Evolutionary conservation across 352 stramenopile genomes (phyloP), one percentile per base, ranked within the genome.

Genomic region (Phytophthora meadii): DNA sequence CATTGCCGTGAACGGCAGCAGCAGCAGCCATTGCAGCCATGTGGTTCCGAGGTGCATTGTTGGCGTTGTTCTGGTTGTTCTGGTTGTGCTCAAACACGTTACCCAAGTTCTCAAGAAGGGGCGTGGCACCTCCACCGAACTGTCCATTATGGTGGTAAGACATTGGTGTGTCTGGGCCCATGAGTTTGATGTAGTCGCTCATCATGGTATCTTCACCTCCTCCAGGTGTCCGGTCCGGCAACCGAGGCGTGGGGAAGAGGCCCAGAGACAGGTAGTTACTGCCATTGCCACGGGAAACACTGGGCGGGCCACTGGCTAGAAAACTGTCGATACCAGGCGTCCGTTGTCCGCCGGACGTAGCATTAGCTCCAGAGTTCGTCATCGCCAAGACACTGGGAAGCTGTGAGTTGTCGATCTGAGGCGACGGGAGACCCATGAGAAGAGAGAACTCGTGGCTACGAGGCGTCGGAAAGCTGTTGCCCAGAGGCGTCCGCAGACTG

Each of bases 341-440:
- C 11, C 61, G 71, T 36, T 76, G 63, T 12, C 69, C 69, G 45
- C 57, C 51, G 10, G 64, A 61, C 5, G 48, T 75, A 15, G 41
- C 63, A 19, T 74, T 74, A 0, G 12, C 67, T 45, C 51, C 60
- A 6, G 79, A 61, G 64, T 86, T 88, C n/a, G 79, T 79, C 82
- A 91, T 89, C 28, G 82, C 82, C 28, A 91, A 55, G 25, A 91
- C 82, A 40, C 78, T 88, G 10, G 82, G 82, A 39, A 91, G 70
- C 65, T 91, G 82, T 54, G 82, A 91, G 45, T 85, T 83, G 67
- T 91, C 82, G 58, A 91, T 91, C 65, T 91, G 82, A 24, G 82
- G 82, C 15, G 77, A 88, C 6, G 79, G 82, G 11, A 89, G 68
- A 0, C 82, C 82, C 79, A 91, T 88, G 19, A 91, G 70, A 36